Percentiles rank a stretch among this genome's conserved stretches.
phyloP scores from a whole-genome alignment of 2,329 filamentous ascomycete species.

The Ophiostoma sp. region DNA sequence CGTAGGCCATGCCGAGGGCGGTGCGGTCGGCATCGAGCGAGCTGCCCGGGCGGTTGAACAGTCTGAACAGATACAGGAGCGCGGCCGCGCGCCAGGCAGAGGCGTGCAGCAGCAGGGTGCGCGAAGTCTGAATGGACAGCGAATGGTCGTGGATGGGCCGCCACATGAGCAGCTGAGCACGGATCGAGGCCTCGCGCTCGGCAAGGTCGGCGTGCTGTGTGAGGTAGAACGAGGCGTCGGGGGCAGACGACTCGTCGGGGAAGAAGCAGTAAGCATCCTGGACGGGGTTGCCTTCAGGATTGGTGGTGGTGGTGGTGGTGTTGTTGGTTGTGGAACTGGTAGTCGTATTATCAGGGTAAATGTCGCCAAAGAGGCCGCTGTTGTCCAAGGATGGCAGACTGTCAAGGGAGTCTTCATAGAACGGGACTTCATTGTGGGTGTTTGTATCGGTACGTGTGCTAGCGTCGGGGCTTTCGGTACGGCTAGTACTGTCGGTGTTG shows the following conservation, averaged over 20 bases:
- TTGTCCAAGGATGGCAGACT: not conserved
- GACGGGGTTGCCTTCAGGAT: constrained; percentile 1
- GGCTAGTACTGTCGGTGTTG: not conserved
- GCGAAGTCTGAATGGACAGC: constrained; percentile 21
- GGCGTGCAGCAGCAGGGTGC: constrained; percentile 23
- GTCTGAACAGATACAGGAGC: constrained; percentile 23
- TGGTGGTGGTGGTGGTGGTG: not conserved
- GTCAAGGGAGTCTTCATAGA: not conserved
- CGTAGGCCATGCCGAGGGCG: constrained; percentile 24
- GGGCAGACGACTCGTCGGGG: constrained; percentile 7
- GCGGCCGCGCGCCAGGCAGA: constrained; percentile 24
- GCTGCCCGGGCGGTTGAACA: constrained; percentile 24
- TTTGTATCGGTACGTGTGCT: not conserved
- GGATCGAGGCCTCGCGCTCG: constrained; percentile 20
- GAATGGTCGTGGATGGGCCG: constrained; percentile 23
- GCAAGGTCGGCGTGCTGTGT: constrained; percentile 16
- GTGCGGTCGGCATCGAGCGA: constrained; percentile 19
- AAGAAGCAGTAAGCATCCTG: constrained; percentile 12
- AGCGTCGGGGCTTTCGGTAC: not conserved
- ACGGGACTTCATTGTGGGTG: not conserved
- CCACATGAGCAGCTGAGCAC: constrained; percentile 24
- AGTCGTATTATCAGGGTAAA: not conserved
- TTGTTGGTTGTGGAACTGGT: not conserved
- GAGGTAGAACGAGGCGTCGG: constrained; percentile 13
- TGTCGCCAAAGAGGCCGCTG: not conserved